Evolutionary conservation across 2,329 filamentous ascomycete genomes (phyloP).

Genomic region (Exophiala sideris): DNA sequence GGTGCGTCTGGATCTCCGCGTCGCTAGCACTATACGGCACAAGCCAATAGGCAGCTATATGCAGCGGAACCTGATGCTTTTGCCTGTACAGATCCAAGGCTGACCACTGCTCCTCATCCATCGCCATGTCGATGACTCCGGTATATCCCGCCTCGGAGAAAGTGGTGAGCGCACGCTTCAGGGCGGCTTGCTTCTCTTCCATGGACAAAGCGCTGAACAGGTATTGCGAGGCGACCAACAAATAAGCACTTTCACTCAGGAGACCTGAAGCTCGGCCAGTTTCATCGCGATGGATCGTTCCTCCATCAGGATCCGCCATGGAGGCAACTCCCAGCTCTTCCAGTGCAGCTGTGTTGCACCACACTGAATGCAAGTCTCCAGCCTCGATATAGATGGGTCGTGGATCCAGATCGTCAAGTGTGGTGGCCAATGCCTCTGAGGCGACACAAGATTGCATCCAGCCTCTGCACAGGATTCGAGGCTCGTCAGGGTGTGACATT

Average conservation of each 20-base stretch:
- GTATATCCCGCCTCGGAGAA: conserved; percentile 47
- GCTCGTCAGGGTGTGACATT: conserved; percentile 35
- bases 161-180: conserved; percentile 38
- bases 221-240: conserved; percentile 45
- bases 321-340: conserved; percentile 41
- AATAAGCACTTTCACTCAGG: conserved; percentile 43
- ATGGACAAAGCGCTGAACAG: conserved; percentile 39
- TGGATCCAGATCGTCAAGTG: conserved; percentile 48
- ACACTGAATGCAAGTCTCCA: conserved; percentile 48
- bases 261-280: conserved; percentile 43
- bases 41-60: conserved; percentile 48
- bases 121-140: conserved; percentile 51
- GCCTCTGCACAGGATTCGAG: conserved; percentile 44
- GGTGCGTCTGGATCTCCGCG: conserved; percentile 39
- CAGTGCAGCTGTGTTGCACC: conserved; percentile 48
- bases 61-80: conserved; percentile 36
- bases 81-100: conserved; percentile 40
- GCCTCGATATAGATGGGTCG: conserved; percentile 49
- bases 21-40: conserved; percentile 41
- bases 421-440: conserved; percentile 42
- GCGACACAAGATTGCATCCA: conserved; percentile 48
- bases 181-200: conserved; percentile 40
- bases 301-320: conserved; percentile 42
- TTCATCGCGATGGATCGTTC: conserved; percentile 44
- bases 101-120: conserved; percentile 48